A percentile compares a stretch with the other conserved stretches of the same genome.
Conservation (phyloP, 2,329 filamentous ascomycete genomes). For the Paecilomyces variotii region DNA sequence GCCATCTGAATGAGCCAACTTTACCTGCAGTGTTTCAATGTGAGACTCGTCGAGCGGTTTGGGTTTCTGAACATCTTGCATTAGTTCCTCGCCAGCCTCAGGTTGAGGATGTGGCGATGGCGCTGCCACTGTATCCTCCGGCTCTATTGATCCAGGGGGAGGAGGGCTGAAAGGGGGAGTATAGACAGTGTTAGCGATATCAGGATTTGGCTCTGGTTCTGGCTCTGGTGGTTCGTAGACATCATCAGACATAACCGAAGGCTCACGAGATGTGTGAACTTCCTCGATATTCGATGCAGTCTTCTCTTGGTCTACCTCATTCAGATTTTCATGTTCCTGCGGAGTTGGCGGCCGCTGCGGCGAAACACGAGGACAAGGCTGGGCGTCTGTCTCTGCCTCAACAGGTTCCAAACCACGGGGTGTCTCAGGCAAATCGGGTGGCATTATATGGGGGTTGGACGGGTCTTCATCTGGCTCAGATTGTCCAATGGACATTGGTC, state of each 20-base stretch:
- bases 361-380: not conserved
- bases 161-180: slow-evolving; percentile 38
- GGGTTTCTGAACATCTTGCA: slow-evolving; percentile 20
- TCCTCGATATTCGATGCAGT: slow-evolving; percentile 3
- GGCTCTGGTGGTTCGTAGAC: slow-evolving; percentile 49
- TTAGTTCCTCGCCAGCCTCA: slow-evolving; percentile 24
- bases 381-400: not conserved
- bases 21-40: slow-evolving; percentile 25
- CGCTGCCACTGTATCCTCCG: slow-evolving; percentile 7
- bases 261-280: slow-evolving; percentile 17
- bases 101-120: slow-evolving; percentile 12
- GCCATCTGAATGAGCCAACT: slow-evolving; percentile 14
- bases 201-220: slow-evolving; percentile 18
- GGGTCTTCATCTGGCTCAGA: slow-evolving; percentile 5
- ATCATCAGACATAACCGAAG: slow-evolving; percentile 41
- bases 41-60: slow-evolving; percentile 15
- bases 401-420: not conserved
- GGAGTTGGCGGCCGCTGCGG: not conserved
- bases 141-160: slow-evolving; percentile 24
- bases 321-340: not conserved
- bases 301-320: not conserved
- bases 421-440: not conserved
- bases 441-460: not conserved
- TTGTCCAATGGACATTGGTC: slow-evolving; percentile 9
- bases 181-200: slow-evolving; percentile 19